Evolutionary conservation across 768 basidiomycete genomes (phyloP).

Genomic region (Xerocomellus amylosporus): DNA sequence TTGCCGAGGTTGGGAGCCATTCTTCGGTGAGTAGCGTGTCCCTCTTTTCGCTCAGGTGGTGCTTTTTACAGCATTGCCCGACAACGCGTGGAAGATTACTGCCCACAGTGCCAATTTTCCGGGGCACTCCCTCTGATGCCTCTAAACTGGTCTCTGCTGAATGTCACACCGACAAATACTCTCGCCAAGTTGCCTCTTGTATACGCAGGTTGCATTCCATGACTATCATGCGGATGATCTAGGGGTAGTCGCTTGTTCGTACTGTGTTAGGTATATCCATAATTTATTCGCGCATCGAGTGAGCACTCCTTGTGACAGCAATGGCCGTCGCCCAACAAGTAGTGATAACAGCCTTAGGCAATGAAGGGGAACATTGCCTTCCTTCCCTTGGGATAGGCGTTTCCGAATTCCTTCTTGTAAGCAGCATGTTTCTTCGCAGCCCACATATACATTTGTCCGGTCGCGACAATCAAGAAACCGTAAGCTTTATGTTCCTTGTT

Average conservation of each 20-base stretch:
- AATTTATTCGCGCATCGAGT: not conserved
- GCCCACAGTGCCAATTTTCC: slow-evolving; percentile 37
- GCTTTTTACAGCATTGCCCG: slow-evolving; percentile 8
- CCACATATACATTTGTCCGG: slow-evolving; percentile 78
- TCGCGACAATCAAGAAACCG: slow-evolving; percentile 61
- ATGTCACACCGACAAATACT: not conserved
- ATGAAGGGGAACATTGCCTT: slow-evolving; percentile 77
- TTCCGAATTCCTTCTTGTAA: slow-evolving; percentile 94
- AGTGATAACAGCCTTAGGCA: slow-evolving; percentile 8
- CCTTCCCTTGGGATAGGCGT: slow-evolving; percentile 69
- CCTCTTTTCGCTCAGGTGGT: not conserved
- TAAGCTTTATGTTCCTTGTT: slow-evolving; percentile 41
- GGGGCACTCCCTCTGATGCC: slow-evolving; percentile 75
- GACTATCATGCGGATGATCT: not conserved
- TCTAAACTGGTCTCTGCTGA: not conserved
- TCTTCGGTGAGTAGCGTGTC: not conserved
- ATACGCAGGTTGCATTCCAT: not conserved
- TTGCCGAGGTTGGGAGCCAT: too few species aligned
- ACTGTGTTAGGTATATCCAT: not conserved
- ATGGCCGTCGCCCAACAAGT: not conserved
- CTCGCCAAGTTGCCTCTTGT: not conserved
- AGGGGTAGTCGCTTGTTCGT: not conserved
- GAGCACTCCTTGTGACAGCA: not conserved
- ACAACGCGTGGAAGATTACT: too few species aligned
- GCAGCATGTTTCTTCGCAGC: slow-evolving; percentile 84